Percentiles rank a stretch among this genome's conserved stretches.
Evolutionary conservation across 306 rosid genomes (phyloP).

Genomic region (Lupinus albus): DNA sequence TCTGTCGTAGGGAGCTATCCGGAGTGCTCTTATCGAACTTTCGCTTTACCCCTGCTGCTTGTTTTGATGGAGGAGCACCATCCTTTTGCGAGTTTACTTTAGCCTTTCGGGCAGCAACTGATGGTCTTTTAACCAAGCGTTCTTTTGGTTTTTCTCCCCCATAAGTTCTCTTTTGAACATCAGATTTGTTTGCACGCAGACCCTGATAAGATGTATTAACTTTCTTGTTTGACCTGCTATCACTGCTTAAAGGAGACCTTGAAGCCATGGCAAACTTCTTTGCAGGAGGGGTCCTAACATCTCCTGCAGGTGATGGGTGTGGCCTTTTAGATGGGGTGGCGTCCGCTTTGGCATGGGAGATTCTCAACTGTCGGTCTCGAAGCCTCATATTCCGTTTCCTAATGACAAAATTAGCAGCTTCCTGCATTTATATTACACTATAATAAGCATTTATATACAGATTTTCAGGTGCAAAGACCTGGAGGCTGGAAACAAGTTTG

Average conservation of each 20-base stretch:
- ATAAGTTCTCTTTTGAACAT: constrained; percentile 53
- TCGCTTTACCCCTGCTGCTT: constrained; percentile 68
- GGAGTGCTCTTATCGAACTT: constrained; percentile 83
- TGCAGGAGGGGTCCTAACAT: constrained; percentile 55
- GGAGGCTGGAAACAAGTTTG: constrained; percentile 11
- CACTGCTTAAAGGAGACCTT: constrained; percentile 46
- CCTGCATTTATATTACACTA: constrained; percentile 51
- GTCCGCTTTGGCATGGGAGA: constrained; percentile 58
- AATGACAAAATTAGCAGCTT: constrained; percentile 65
- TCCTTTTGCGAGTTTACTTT: constrained; percentile 43
- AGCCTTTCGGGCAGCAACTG: constrained; percentile 81
- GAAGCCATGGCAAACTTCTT: constrained; percentile 50
- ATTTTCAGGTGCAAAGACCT: background rate
- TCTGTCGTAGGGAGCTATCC: constrained; percentile 51
- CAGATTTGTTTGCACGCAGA: constrained; percentile 73
- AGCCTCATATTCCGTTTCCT: constrained; percentile 70
- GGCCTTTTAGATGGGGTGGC: constrained; percentile 61
- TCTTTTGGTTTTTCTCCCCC: constrained; percentile 50
- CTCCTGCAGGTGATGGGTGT: constrained; percentile 39
- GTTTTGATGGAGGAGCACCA: constrained; percentile 51
- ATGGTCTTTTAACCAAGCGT: constrained; percentile 68
- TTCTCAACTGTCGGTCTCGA: constrained; percentile 71
- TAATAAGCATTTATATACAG: constrained; percentile 16
- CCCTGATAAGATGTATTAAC: constrained; percentile 70
- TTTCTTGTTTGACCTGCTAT: constrained; percentile 40